Percentiles rank a stretch among this genome's conserved stretches.
Evolutionary conservation across 345 rosid species (phyloP).

Genomic region (Punica granatum): DNA sequence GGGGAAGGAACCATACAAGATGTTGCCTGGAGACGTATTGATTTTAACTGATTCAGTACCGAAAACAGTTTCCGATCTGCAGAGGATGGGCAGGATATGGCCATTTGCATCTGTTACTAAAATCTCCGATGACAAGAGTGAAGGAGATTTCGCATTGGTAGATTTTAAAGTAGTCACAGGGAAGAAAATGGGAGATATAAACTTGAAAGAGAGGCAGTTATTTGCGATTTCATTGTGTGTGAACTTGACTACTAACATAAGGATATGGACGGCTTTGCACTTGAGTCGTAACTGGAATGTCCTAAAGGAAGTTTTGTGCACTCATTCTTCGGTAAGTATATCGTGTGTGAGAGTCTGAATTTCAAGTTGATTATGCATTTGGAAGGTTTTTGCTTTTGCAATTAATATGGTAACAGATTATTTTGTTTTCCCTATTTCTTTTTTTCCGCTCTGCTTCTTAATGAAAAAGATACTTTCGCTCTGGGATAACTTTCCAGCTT

Average conservation of each 20-base stretch:
- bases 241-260: slow-evolving; percentile 22
- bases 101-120: slow-evolving; percentile 16
- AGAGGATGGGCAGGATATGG: slow-evolving; percentile 25
- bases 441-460: too few species aligned
- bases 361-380: too few species aligned
- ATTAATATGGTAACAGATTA: too few species aligned
- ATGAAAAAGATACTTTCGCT: too few species aligned
- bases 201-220: slow-evolving; percentile 12
- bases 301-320: slow-evolving; percentile 18
- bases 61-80: slow-evolving; percentile 25
- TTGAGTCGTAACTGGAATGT: slow-evolving; percentile 16
- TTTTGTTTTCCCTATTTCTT: too few species aligned
- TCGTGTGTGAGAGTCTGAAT: neutral
- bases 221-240: slow-evolving; percentile 21
- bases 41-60: slow-evolving; percentile 28
- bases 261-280: slow-evolving; percentile 39
- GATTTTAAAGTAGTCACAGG: slow-evolving; percentile 17
- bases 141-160: slow-evolving; percentile 9
- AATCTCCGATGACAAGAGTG: slow-evolving; percentile 5
- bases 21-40: slow-evolving; percentile 38
- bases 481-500: too few species aligned
- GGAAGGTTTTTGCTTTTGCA: too few species aligned
- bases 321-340: slow-evolving; percentile 22
- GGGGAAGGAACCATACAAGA: slow-evolving; percentile 28
- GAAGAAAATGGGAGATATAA: slow-evolving; percentile 2